Evolutionary conservation across 441 rosid species (phyloP), one percentile per base, ranked within the genome.

Genomic region (Brassica balearica): DNA sequence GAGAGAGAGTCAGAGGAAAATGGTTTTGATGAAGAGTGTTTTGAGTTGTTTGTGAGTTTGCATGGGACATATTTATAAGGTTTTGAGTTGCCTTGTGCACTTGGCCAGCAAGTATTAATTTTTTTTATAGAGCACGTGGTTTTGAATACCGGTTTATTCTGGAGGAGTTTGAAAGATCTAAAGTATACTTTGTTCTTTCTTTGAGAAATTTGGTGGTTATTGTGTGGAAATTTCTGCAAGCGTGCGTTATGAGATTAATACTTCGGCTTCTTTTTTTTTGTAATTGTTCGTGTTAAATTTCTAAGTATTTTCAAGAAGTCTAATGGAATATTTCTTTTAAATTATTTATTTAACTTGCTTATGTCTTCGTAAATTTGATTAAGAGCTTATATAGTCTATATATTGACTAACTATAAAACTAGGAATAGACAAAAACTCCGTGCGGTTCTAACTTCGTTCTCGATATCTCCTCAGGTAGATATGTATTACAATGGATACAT

Each of bases 211-310:
- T 58, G 58, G 79, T 14, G 65, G 79, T 58, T 65, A 8, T 20
- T 80, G 82, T 80, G 32, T 20, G 72, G 82, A 75, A 80, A 70
- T 80, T 80, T 80, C 82, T 70, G 43, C 6, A 79, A 68, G 8
- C 63, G 17, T 69, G 43, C 67, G 9, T 29, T 17, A 8, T 15
- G 38, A 62, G 55, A 70, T 38, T 1, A 43, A 34, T 34, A 34
- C 8, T 34, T 34, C 41, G 34, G 34, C 34, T 29, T 7, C 8
- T 7, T 6, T 41, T 43, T 43, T 43, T 19, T 55, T 29, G 36
- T 73, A 69, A 38, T 64, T 20, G 82, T 69, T 69, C 61, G 8
- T 74, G 68, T 74, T 75, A 75, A 74, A 70, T 69, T 79, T 79
- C 79, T 58, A 75, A 80, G 73, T 56, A 43, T 68, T 23, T 75